Evolutionary conservation across 2,329 filamentous ascomycete genomes (phyloP).

Genomic region (Pezicula carpinea): DNA sequence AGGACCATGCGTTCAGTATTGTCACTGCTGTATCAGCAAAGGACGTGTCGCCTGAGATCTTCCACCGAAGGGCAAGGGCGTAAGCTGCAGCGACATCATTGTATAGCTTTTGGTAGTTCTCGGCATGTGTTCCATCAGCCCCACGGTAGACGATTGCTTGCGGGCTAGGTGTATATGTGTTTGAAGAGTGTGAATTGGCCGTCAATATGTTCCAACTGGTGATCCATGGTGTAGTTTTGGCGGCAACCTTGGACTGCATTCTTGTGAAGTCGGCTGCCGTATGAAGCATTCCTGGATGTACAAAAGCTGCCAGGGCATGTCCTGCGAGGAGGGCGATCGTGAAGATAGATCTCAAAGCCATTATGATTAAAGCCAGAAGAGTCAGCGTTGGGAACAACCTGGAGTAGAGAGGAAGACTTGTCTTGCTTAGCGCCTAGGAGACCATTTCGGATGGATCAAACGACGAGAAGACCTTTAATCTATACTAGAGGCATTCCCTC

Average conservation of each 20-base stretch:
- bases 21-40: constrained; percentile 33
- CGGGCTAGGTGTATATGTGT: constrained; percentile 26
- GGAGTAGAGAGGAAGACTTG: too few species aligned
- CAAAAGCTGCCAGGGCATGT: too few species aligned
- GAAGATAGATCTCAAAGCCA: too few species aligned
- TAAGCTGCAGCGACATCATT: constrained; percentile 34
- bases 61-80: constrained; percentile 35
- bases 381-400: too few species aligned
- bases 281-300: constrained; percentile 33
- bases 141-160: constrained; percentile 32
- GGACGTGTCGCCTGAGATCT: constrained; percentile 30
- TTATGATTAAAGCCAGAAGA: too few species aligned
- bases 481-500: too few species aligned
- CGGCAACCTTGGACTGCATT: constrained; percentile 32
- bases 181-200: constrained; percentile 22
- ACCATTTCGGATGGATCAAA: too few species aligned
- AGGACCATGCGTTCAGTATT: constrained; percentile 35
- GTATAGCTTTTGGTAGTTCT: constrained; percentile 32
- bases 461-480: too few species aligned
- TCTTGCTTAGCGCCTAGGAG: too few species aligned
- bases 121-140: constrained; percentile 16
- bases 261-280: constrained; percentile 33
- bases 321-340: too few species aligned
- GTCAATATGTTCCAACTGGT: constrained; percentile 31
- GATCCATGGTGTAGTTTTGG: constrained; percentile 30